Conservation (phyloP, 257 asterid species). For the Solanum pinnatisectum region DNA sequence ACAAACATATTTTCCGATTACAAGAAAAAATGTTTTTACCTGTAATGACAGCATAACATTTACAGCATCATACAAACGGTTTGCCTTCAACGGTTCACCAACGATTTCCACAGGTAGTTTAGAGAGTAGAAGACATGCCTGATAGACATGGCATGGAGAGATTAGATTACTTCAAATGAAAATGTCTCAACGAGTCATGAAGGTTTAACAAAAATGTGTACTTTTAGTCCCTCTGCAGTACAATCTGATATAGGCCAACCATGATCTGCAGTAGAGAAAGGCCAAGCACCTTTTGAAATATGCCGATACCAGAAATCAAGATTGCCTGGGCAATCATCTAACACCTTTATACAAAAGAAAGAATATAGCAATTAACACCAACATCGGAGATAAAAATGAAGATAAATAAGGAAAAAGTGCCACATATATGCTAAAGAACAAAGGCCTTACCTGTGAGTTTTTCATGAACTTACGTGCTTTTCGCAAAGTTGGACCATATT, state of each 20-base stretch:
- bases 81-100: slow-evolving; percentile 60
- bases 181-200: not conserved
- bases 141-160: not conserved
- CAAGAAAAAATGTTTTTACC: slow-evolving; percentile 26
- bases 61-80: slow-evolving; percentile 67
- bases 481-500: slow-evolving; percentile 1
- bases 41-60: slow-evolving; percentile 78
- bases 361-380: not conserved
- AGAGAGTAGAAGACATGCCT: slow-evolving; percentile 67
- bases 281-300: slow-evolving; percentile 99
- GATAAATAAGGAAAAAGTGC: not conserved
- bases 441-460: not conserved
- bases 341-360: slow-evolving; percentile 42
- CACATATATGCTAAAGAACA: not conserved
- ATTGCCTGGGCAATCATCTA: slow-evolving; percentile 79
- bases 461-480: not conserved
- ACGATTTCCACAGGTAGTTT: slow-evolving; percentile 56
- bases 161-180: not conserved
- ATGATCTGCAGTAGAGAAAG: slow-evolving; percentile 90
- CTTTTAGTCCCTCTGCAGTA: slow-evolving; percentile 94
- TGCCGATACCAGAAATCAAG: slow-evolving; percentile 80
- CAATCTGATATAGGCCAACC: slow-evolving; percentile 99
- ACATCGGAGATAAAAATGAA: not conserved
- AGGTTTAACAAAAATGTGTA: slow-evolving; percentile 9
- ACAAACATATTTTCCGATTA: not conserved